A percentile compares a stretch with the other conserved stretches of the same genome.
phyloP scores from a whole-genome alignment of 169 alveolate species.

The Theileria sp. region DNA sequence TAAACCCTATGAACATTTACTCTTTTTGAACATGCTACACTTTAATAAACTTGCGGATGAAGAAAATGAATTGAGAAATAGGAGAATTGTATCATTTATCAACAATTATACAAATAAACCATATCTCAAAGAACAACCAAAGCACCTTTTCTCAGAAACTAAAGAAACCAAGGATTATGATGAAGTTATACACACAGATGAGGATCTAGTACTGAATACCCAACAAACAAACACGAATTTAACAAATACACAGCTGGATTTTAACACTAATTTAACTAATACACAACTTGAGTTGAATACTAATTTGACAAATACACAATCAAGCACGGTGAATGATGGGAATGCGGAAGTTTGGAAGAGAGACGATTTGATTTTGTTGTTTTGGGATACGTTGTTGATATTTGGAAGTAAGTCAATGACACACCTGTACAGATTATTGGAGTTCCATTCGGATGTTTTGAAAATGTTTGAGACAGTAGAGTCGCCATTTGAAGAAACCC shows the following conservation, averaged over 20 bases:
- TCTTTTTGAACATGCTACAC: constrained; percentile 58
- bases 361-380: constrained; percentile 45
- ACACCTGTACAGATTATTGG: constrained; percentile 45
- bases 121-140: constrained; percentile 41
- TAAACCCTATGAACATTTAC: constrained; percentile 49
- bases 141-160: constrained; percentile 50
- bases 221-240: not conserved
- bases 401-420: constrained; percentile 61
- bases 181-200: constrained; percentile 26
- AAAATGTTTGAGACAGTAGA: constrained; percentile 25
- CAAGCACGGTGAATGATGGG: not conserved
- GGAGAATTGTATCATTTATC: constrained; percentile 50
- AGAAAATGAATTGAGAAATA: constrained; percentile 54
- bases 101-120: constrained; percentile 39
- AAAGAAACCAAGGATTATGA: constrained; percentile 4
- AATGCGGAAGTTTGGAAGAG: constrained; percentile 28
- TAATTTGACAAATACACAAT: not conserved
- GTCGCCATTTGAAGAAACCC: constrained; percentile 33
- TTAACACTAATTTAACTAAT: not conserved
- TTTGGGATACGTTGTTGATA: constrained; percentile 60
- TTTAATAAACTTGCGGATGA: constrained; percentile 50
- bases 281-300: not conserved
- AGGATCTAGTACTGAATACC: not conserved
- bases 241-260: not conserved
- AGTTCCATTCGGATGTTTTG: constrained; percentile 48